Evolutionary conservation across 2,329 filamentous ascomycete genomes (phyloP), one percentile per base, ranked within the genome.

Genomic region (Fusarium paranaense): DNA sequence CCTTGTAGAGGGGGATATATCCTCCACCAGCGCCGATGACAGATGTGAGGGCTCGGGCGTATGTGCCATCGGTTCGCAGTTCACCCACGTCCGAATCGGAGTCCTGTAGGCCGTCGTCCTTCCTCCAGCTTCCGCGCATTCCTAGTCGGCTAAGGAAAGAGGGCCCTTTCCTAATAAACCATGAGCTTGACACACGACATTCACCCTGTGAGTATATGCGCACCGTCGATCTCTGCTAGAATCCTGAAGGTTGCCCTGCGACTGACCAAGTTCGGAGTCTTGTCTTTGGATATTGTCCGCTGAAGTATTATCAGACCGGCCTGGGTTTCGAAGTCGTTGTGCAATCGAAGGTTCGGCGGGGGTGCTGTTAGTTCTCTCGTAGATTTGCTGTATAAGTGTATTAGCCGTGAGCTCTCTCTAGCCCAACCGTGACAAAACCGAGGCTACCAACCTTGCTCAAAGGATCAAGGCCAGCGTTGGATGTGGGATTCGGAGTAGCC

Each of bases 81-180:
- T 91, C 89, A 73, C 91, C 92, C 56, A 91, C 82, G 77, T 95
- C 94, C 2, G 93, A 95, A 78, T 90, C 92, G 83, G 92, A 90
- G 74, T 91, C 90, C 60, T 87, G 86, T 62, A 84, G 81, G 47
- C 87, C 86, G 66, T 88, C 85, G 70, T 90, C 90, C 80, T 93
- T 95, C 83, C 93, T 97, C 85, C 95, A 95, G 69, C 88, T 89
- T 71, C 89, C 88, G 38, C 91, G 90, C 82, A 98, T 91, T 77
- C 87, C 88, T 64, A 92, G 88, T 64, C 95, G 93, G 82, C 95
- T 97, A 32, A 99, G 89, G 81, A 99, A 98, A 16, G 95, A 98
- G 20, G 93, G 90, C 32, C 94, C 93, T 85, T 98, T 98, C 83
- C 93, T 97, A 42, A 30, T 20, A 25, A 25, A 56, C 32, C 13